phyloP scores from a whole-genome alignment of 805 yeast genomes.

The Yamadazyma insecticola region DNA sequence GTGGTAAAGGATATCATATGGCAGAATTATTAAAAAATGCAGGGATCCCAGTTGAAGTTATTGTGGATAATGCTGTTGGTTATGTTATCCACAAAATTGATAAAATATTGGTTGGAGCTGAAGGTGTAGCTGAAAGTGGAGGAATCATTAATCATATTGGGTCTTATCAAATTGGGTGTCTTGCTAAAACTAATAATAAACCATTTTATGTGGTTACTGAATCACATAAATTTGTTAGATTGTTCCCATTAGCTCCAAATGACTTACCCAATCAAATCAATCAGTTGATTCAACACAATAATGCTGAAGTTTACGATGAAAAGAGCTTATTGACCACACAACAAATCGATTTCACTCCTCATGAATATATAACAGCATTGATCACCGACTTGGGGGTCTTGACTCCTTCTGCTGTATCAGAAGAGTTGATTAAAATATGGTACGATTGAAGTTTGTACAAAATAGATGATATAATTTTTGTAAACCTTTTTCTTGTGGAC shows the following conservation, averaged over 20 bases:
- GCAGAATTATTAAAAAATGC: constrained; percentile 60
- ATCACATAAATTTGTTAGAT: constrained; percentile 91
- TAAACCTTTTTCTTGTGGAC: too few species aligned
- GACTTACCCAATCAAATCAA: constrained; percentile 63
- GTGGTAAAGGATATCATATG: constrained; percentile 68
- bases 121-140: constrained; percentile 98
- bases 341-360: constrained; percentile 87
- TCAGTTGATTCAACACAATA: constrained; percentile 18
- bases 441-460: constrained; percentile 60
- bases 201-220: constrained; percentile 95
- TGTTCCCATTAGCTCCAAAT: constrained; percentile 90
- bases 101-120: constrained; percentile 95
- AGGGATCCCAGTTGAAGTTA: constrained; percentile 82
- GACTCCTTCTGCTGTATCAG: constrained; percentile 98
- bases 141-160: constrained; percentile 96
- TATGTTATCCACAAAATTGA: constrained; percentile 86
- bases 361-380: constrained; percentile 89
- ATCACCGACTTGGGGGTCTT: constrained; percentile 95
- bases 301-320: constrained; percentile 11
- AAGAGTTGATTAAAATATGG: constrained; percentile 97
- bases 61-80: constrained; percentile 93
- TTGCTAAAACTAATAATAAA: constrained; percentile 85
- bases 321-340: constrained; percentile 26
- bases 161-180: constrained; percentile 87
- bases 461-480: too few species aligned